These are phyloP conservation scores for Aspergillus brunneoviolaceus DNA, from an alignment of 2,329 filamentous ascomycete genomes.

Conservation along the genomic window DNA sequence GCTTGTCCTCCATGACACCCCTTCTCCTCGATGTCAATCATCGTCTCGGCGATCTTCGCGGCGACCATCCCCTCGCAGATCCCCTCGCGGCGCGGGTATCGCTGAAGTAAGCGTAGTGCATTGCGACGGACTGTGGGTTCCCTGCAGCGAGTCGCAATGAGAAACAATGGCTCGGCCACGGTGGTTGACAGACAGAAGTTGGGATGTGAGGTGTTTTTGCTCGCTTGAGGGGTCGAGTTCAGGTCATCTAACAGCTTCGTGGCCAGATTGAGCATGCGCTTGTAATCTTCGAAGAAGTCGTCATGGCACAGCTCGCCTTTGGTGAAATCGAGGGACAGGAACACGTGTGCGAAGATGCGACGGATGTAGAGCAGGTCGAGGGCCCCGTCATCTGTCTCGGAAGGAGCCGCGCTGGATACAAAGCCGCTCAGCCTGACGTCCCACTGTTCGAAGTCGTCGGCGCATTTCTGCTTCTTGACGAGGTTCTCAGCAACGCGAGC, in stretches of 20 bases:
- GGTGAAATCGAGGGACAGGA: neutral
- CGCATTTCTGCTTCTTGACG: neutral
- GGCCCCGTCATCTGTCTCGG: neutral
- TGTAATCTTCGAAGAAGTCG: neutral
- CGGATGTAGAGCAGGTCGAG: neutral
- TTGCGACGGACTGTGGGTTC: constrained; percentile 1
- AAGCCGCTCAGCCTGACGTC: neutral
- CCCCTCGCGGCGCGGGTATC: constrained; percentile 3
- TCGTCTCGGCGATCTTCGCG: neutral
- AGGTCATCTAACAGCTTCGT: neutral
- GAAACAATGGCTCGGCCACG: constrained; percentile 1
- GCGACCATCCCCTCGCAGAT: constrained; percentile 4
- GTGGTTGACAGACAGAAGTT: neutral
- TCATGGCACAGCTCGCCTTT: constrained; percentile 7
- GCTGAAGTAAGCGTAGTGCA: neutral
- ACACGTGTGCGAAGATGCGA: neutral
- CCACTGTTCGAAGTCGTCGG: neutral
- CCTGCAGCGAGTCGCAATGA: neutral
- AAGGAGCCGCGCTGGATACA: neutral
- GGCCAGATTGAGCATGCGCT: neutral
- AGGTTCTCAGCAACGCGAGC: neutral
- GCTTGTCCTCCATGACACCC: neutral
- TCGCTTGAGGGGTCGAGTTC: neutral
- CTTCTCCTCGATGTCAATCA: constrained; percentile 1
- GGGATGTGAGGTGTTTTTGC: neutral